Percentiles rank a stretch among this genome's conserved stretches.
Conservation (phyloP, 345 rosid species). For the Iberis pinnata region DNA sequence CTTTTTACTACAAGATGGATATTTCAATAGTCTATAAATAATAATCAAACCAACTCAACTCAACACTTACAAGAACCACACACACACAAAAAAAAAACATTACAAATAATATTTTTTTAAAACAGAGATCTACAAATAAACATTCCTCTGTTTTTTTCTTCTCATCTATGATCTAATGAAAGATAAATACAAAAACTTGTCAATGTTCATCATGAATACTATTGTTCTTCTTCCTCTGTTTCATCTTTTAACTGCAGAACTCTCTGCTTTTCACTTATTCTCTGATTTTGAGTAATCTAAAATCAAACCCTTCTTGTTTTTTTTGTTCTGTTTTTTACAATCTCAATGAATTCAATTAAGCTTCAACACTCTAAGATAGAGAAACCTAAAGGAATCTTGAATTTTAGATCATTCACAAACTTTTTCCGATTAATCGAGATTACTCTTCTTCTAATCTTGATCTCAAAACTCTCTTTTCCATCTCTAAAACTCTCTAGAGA, state of each 20-base stretch:
- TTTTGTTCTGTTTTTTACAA: neutral
- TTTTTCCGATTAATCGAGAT: conserved; percentile 56
- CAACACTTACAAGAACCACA: conserved; percentile 11
- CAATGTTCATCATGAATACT: conserved; percentile 24
- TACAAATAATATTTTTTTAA: no score
- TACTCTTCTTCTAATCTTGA: conserved; percentile 42
- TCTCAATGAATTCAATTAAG: conserved; percentile 53
- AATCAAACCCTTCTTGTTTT: neutral
- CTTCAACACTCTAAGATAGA: conserved; percentile 40
- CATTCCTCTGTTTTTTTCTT: no score
- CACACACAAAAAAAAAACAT: conserved; percentile 10
- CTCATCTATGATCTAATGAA: no score
- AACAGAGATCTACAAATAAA: conserved; percentile 21
- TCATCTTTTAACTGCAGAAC: conserved; percentile 28
- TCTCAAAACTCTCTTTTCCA: conserved; percentile 48
- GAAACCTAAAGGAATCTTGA: conserved; percentile 47
- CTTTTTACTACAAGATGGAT: neutral
- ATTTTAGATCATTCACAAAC: conserved; percentile 41
- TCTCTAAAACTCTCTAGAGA: conserved; percentile 54
- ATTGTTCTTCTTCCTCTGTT: conserved; percentile 21
- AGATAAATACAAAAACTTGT: conserved; percentile 19
- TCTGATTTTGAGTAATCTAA: conserved; percentile 30
- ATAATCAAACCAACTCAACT: conserved; percentile 9
- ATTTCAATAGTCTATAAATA: conserved; percentile 36
- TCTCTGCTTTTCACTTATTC: conserved; percentile 22